Percentiles rank a stretch among this genome's conserved stretches.
These are phyloP conservation scores for Gloeopeniophorella convolvens DNA, from an alignment of 768 basidiomycete species.

Conservation along the genomic window DNA sequence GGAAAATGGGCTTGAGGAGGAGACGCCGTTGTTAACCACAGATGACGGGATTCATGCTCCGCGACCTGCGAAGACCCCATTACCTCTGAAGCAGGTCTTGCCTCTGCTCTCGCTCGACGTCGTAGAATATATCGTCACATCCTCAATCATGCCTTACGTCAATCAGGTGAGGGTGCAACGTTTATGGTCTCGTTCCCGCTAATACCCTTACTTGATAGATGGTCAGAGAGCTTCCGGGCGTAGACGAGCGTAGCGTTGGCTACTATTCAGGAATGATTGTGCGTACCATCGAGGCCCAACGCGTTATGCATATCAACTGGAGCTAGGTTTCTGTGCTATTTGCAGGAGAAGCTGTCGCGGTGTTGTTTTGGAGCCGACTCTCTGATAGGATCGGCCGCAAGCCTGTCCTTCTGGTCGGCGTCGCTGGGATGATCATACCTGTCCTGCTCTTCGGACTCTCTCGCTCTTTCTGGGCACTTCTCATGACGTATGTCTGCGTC, in stretches of 20 bases:
- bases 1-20: too few species aligned
- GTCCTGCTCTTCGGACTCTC: slow-evolving; percentile 32
- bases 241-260: slow-evolving; percentile 38
- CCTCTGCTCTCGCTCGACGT: too few species aligned
- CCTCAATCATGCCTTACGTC: slow-evolving; percentile 41
- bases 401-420: slow-evolving; percentile 34
- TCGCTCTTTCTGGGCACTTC: slow-evolving; percentile 28
- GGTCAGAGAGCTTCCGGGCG: slow-evolving; percentile 35
- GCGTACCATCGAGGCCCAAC: slow-evolving; percentile 21
- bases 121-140: too few species aligned
- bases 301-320: neutral
- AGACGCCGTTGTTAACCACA: too few species aligned
- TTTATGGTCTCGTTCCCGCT: neutral
- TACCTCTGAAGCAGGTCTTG: too few species aligned
- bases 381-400: slow-evolving; percentile 44
- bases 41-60: too few species aligned
- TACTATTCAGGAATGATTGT: slow-evolving; percentile 45
- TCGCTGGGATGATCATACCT: slow-evolving; percentile 28
- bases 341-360: slow-evolving; percentile 37
- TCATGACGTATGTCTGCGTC: slow-evolving; percentile 17
- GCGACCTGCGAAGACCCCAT: too few species aligned
- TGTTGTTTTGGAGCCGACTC: slow-evolving; percentile 39
- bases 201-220: slow-evolving; percentile 28
- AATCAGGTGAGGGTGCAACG: slow-evolving; percentile 33
- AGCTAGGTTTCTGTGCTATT: slow-evolving; percentile 41